These are phyloP conservation scores for Begonia loranthoides DNA, from an alignment of 306 rosid species.

Conservation along the genomic window DNA sequence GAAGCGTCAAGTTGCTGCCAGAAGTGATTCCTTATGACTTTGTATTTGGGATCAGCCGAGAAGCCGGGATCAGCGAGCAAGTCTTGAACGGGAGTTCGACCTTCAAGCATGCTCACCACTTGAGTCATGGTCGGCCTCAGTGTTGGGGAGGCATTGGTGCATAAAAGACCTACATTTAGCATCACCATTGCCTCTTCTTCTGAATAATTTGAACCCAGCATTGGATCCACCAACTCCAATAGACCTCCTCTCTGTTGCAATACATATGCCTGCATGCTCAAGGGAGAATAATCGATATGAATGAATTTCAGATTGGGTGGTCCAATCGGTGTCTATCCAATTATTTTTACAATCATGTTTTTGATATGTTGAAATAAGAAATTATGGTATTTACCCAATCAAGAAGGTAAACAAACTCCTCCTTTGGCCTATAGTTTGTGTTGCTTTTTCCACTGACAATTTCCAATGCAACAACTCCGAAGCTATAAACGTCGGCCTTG, in stretches of 20 bases:
- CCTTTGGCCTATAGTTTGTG: conserved; percentile 72
- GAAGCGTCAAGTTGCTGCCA: conserved; percentile 53
- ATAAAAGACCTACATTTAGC: conserved; percentile 79
- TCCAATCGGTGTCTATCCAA: no score
- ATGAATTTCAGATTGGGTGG: neutral
- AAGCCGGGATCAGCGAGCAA: conserved; percentile 68
- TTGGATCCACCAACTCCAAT: conserved; percentile 79
- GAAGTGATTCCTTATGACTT: conserved; percentile 58
- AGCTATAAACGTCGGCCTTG: conserved; percentile 88
- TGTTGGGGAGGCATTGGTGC: conserved; percentile 93
- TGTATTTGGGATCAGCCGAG: conserved; percentile 47
- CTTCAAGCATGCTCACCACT: conserved; percentile 94
- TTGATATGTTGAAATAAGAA: neutral
- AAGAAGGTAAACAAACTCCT: conserved; percentile 84
- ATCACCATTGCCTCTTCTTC: conserved; percentile 57
- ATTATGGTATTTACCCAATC: conserved; percentile 54
- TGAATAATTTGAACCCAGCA: conserved; percentile 62
- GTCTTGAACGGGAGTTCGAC: conserved; percentile 62
- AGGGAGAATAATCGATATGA: neutral
- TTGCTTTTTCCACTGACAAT: conserved; percentile 88
- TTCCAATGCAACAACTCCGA: conserved; percentile 85
- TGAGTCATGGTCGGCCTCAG: conserved; percentile 81
- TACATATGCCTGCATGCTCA: conserved; percentile 57
- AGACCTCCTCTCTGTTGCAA: conserved; percentile 80
- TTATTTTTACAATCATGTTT: neutral